Conservation (phyloP, 2,329 filamentous ascomycete species). For the Talaromyces amestolkiae region DNA sequence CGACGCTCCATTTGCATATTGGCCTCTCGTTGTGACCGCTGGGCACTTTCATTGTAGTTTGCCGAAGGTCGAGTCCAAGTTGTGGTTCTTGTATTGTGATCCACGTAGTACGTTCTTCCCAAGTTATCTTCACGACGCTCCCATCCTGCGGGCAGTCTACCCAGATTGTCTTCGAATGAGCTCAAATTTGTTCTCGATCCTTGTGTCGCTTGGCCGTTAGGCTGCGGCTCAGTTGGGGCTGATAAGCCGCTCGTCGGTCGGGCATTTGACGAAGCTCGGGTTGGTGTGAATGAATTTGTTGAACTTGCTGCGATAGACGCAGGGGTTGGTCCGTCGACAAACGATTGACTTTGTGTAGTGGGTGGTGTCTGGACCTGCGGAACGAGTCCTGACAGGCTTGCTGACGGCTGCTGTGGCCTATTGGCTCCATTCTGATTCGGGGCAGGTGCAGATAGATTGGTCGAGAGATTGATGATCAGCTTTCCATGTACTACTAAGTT, state of each 20-base stretch:
- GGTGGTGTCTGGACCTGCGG: constrained; percentile 31
- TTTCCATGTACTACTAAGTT: constrained; percentile 98
- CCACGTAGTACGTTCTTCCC: constrained; percentile 94
- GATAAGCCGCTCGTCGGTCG: constrained; percentile 42
- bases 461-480: constrained; percentile 93
- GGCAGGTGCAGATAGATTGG: constrained; percentile 73
- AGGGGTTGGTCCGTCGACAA: constrained; percentile 24
- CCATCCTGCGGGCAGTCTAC: constrained; percentile 88
- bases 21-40: constrained; percentile 77
- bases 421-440: constrained; percentile 47
- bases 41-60: constrained; percentile 71
- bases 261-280: constrained; percentile 36
- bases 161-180: constrained; percentile 95
- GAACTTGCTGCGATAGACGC: constrained; percentile 19
- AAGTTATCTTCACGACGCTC: constrained; percentile 93
- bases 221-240: constrained; percentile 38
- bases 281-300: constrained; percentile 31
- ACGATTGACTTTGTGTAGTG: constrained; percentile 29
- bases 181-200: constrained; percentile 64
- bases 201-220: constrained; percentile 27
- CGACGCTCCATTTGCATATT: constrained; percentile 91
- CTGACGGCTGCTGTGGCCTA: constrained; percentile 34
- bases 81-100: constrained; percentile 94
- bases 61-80: constrained; percentile 92
- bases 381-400: constrained; percentile 41